A percentile compares a stretch with the other conserved stretches of the same genome.
phyloP scores from a whole-genome alignment of 2,329 filamentous ascomycete species.

The Cladosporium oxysporum region DNA sequence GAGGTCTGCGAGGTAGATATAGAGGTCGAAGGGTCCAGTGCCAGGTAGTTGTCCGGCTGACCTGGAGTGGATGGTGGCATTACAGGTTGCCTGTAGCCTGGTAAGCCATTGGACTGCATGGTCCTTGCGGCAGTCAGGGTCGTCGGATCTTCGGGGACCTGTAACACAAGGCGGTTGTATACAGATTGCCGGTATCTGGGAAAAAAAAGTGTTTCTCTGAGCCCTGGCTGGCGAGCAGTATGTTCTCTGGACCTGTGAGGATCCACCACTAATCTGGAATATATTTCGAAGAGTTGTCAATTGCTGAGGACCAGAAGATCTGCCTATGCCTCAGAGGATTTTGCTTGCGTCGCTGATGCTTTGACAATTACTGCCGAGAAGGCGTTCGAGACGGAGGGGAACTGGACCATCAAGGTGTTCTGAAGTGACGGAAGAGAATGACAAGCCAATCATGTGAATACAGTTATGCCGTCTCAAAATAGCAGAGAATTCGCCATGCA shows the following conservation, averaged over 20 bases:
- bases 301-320: not conserved
- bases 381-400: conserved; percentile 5
- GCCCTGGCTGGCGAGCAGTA: not conserved
- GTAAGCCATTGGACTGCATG: conserved; percentile 19
- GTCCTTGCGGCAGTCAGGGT: conserved; percentile 19
- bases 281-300: not conserved
- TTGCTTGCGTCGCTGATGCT: conserved; percentile 4
- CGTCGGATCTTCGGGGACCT: conserved; percentile 10
- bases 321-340: conserved; percentile 4
- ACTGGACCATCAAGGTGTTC: conserved; percentile 12
- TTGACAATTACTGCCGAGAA: not conserved
- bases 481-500: not conserved
- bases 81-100: conserved; percentile 13
- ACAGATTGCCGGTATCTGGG: not conserved
- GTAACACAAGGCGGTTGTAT: conserved; percentile 14
- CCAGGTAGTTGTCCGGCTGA: conserved; percentile 1
- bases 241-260: not conserved
- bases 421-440: conserved; percentile 15
- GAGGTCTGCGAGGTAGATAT: conserved; percentile 1
- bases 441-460: conserved; percentile 12
- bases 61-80: conserved; percentile 12
- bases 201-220: conserved; percentile 5
- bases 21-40: conserved; percentile 2
- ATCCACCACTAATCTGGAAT: not conserved
- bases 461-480: conserved; percentile 10